Conservation (phyloP, 2,329 filamentous ascomycete genomes). For the Ophiostoma sp. region DNA sequence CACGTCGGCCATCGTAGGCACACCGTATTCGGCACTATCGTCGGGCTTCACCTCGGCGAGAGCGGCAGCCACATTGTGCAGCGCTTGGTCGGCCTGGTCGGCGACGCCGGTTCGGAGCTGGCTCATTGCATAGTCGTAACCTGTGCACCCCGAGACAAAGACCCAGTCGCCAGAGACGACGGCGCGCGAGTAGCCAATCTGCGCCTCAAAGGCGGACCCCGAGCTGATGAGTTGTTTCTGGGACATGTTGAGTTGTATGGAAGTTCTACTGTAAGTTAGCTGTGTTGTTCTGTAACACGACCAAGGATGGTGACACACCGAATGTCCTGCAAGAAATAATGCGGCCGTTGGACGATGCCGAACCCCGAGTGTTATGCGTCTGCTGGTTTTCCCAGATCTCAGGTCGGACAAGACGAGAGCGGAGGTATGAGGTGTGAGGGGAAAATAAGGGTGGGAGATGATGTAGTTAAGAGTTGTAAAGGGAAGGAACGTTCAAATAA, state of each 20-base stretch:
- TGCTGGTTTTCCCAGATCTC: not conserved
- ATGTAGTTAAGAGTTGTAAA: not conserved
- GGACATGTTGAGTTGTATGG: not conserved
- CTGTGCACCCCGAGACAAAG: conserved; percentile 57
- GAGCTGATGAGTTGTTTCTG: conserved; percentile 44
- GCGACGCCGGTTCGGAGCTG: conserved; percentile 43
- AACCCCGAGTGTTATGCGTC: not conserved
- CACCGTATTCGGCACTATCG: conserved; percentile 30
- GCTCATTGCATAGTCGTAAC: conserved; percentile 52
- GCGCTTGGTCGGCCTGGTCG: conserved; percentile 52
- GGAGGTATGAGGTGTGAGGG: too few species aligned
- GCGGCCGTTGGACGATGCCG: conserved; percentile 11
- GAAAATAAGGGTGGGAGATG: not conserved
- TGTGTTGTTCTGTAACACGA: not conserved
- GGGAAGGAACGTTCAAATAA: not conserved
- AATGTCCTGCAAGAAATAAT: conserved; percentile 12
- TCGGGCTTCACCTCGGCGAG: conserved; percentile 44
- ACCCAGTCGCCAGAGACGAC: conserved; percentile 53
- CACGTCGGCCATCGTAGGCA: conserved; percentile 44
- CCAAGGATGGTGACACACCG: conserved; percentile 6
- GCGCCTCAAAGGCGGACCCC: conserved; percentile 52
- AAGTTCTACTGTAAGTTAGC: not conserved
- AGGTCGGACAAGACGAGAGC: not conserved
- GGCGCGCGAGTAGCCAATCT: conserved; percentile 57
- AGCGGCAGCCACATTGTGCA: conserved; percentile 49